Base-by-base conservation (phyloP, 345 rosid species). In the Heritiera fomes region DNA sequence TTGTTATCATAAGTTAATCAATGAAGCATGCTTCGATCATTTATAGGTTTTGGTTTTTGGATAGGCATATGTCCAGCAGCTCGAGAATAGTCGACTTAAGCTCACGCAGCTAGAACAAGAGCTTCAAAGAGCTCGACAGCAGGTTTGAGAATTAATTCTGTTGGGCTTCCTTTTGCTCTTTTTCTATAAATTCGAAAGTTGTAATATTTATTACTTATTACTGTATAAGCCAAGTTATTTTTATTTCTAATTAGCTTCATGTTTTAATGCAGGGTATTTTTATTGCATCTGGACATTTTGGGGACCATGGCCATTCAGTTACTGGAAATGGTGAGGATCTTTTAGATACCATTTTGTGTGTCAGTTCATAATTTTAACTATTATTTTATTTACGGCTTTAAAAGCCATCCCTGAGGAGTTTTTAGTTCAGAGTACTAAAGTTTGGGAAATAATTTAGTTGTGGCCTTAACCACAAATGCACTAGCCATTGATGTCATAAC, bases 1-100 rank as follows among this genome's bases (percentile, higher is more conserved):
- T 60, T 12, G 23, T 63, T 1, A 32, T 61, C 62, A 77, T 76
- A 60, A 30, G 59, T 79, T 80, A 41, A 62, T 79, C 60, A 80
- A 73, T 71, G 59, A 76, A 75, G 78, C 80, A 84, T 79, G 80
- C 76, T 77, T 83, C 82, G 81, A 80, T 84, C 71, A 81, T 79
- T 89, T 73, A 84, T 88, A 76, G 86, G 85, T 84, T 85, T 85
- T 80, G 84, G 75, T 83, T 52, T 87, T 88, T 90, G 86, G 75
- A 65, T 83, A 95, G 98, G 99, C 96, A 75, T 95, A 93, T 84
- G 97, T 93, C 78, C 98, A 92, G 88, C 99, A 92, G 82, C 94
- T 95, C 11, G 98, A 93, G 89, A 88, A 61, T 75, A 87, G 97
- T 77, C 84, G 92, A 45, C 72, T 89, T 75, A 85, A 86, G 88